Base-by-base conservation (phyloP, 108 stramenopile species). In the Cyclotella cryptica region DNA sequence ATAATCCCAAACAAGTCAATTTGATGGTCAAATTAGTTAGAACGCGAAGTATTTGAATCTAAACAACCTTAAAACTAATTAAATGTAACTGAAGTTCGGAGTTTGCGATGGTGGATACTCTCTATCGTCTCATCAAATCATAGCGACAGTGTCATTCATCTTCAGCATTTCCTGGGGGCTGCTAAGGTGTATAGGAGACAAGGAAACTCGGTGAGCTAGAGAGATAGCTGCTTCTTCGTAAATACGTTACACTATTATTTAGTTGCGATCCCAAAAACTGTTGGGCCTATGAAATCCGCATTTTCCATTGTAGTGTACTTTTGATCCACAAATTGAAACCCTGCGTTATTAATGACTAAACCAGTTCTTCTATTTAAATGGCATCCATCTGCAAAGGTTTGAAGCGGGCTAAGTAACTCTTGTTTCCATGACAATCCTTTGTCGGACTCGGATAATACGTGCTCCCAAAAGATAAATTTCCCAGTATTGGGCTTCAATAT, bases 331-430 rank as follows among this genome's bases (percentile, higher is more conserved):
- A 49, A 55, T 19, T 46, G 39, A 71, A 80, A 83, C 29, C 82
- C 82, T 17, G 73, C 82, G 4, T 83, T 52, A 19, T 54, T 0
- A 41, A 92, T 88, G 45, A 41, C 77, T 18, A 53, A 19, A 13
- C 91, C 92, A 17, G 94, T 89, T 51, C 81, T 69, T 24, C 94
- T 84, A 83, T 91, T 83, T 74, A 96, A 79, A 71, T 96, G 94
- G 67, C 94, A 96, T 67, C 91, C 91, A 72, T 93, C 89, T 14
- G 92, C 94, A 5, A 78, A 42, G 49, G 90, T 84, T 69, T 95
- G 94, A 51, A 92, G 29, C 15, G 89, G 90, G 77, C 87, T 89
- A 49, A 95, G 69, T 3, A 69, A 19, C 58, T 57, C 29, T 66
- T 95, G 94, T 55, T 89, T 81, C 26, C 74, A 58, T 24, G 80